Evolutionary conservation across 192 early-diverging fungal species (phyloP).

Genomic region (Geranomyces variabilis): DNA sequence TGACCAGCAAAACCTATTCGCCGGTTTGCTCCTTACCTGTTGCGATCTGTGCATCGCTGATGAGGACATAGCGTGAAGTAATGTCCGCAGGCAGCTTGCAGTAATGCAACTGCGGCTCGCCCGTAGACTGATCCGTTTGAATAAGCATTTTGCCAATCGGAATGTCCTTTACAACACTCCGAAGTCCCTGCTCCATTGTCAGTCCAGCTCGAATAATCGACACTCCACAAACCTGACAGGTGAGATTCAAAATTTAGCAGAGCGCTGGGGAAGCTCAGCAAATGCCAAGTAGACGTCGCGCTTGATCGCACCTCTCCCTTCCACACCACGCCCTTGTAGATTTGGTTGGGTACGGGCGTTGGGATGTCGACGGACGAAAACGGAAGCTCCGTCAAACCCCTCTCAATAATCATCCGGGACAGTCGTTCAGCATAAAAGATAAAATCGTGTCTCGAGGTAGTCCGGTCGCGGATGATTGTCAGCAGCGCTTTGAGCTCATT

Average conservation of each 20-base stretch:
- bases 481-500: slow-evolving; percentile 64
- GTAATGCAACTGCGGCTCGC: slow-evolving; percentile 90
- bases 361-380: slow-evolving; percentile 49
- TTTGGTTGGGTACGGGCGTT: slow-evolving; percentile 60
- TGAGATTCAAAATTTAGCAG: too few species aligned
- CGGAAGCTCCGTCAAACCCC: slow-evolving; percentile 67
- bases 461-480: slow-evolving; percentile 77
- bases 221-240: slow-evolving; percentile 78
- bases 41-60: slow-evolving; percentile 88
- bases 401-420: slow-evolving; percentile 81
- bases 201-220: slow-evolving; percentile 85
- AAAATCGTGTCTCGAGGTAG: slow-evolving; percentile 79
- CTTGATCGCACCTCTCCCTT: slow-evolving; percentile 39
- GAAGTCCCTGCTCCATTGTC: slow-evolving; percentile 87
- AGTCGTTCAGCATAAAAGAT: slow-evolving; percentile 91
- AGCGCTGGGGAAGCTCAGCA: too few species aligned
- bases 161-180: slow-evolving; percentile 77
- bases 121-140: slow-evolving; percentile 74
- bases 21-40: slow-evolving; percentile 48
- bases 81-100: slow-evolving; percentile 76
- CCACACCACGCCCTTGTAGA: slow-evolving; percentile 58
- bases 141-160: slow-evolving; percentile 91
- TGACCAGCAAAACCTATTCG: background rate
- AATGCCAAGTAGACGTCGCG: background rate
- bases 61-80: slow-evolving; percentile 61